Evolutionary conservation across 2,329 filamentous ascomycete genomes (phyloP).

Genomic region (Sclerotinia subarctica): DNA sequence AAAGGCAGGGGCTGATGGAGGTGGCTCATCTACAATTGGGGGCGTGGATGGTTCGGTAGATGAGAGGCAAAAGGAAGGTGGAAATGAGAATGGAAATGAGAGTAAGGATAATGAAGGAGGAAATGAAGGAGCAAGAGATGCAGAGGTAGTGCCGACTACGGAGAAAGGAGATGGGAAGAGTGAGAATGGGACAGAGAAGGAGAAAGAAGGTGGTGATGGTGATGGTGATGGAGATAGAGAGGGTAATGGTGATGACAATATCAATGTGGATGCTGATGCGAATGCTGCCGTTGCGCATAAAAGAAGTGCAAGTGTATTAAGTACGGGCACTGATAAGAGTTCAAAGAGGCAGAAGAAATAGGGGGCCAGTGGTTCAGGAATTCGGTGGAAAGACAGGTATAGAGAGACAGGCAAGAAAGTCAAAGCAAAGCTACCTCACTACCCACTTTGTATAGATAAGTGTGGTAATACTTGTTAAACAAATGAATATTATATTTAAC

Average conservation of each 20-base stretch:
- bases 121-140: background rate
- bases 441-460: background rate
- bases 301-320: slow-evolving; percentile 79
- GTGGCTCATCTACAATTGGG: slow-evolving; percentile 22
- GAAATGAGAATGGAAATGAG: slow-evolving; percentile 48
- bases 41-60: slow-evolving; percentile 19
- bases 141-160: background rate
- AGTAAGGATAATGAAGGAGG: slow-evolving; percentile 3
- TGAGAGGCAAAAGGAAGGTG: slow-evolving; percentile 51
- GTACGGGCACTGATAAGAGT: slow-evolving; percentile 61
- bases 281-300: slow-evolving; percentile 51
- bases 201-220: slow-evolving; percentile 27
- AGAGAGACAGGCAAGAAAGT: background rate
- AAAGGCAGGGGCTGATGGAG: slow-evolving; percentile 45
- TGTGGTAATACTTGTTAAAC: background rate
- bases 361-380: background rate
- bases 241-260: slow-evolving; percentile 42
- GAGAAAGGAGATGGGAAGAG: background rate
- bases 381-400: too few relatives aligned
- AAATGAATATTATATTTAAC: background rate
- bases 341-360: slow-evolving; percentile 49
- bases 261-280: background rate
- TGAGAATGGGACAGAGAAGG: background rate
- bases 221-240: slow-evolving; percentile 37
- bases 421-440: background rate